phyloP scores from a whole-genome alignment of 163 green algal species.

The Trebouxiophyceae sp. region DNA sequence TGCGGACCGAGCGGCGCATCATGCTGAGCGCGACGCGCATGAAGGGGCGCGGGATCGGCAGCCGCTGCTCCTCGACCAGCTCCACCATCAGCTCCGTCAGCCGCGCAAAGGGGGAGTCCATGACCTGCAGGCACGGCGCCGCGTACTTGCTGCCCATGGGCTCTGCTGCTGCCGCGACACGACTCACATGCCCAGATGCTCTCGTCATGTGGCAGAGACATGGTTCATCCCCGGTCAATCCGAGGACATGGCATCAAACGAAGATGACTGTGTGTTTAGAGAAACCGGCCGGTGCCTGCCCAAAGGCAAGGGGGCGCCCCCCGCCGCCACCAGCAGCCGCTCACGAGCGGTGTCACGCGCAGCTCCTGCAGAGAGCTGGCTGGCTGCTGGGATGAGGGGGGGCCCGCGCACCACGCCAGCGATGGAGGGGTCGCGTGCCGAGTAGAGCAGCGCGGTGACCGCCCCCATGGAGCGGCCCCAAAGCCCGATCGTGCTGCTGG shows the following conservation, averaged over 20 bases:
- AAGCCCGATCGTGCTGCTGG: conserved; percentile 64
- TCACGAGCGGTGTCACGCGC: no score
- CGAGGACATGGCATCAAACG: no score
- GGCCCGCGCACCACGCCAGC: conserved; percentile 51
- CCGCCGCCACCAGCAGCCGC: no score
- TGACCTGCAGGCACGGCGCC: no score
- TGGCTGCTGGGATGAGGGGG: background rate
- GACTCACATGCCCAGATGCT: no score
- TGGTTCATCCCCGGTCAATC: no score
- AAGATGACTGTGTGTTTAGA: no score
- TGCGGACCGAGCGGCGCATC: conserved; percentile 73
- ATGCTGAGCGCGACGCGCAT: conserved; percentile 67
- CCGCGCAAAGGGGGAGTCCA: conserved; percentile 77
- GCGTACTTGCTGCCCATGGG: no score
- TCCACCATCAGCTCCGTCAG: conserved; percentile 87
- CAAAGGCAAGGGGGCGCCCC: no score
- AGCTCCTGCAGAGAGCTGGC: background rate
- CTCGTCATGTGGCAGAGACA: no score
- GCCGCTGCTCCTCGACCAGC: conserved; percentile 59
- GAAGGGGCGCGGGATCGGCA: conserved; percentile 26
- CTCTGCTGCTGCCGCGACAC: no score
- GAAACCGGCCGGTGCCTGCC: no score
- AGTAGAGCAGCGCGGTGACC: conserved; percentile 87
- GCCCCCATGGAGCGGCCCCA: conserved; percentile 96
- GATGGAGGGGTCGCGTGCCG: conserved; percentile 52